Evolutionary conservation across 2,329 filamentous ascomycete species (phyloP).

Genomic region (Aplosporella prunicola): DNA sequence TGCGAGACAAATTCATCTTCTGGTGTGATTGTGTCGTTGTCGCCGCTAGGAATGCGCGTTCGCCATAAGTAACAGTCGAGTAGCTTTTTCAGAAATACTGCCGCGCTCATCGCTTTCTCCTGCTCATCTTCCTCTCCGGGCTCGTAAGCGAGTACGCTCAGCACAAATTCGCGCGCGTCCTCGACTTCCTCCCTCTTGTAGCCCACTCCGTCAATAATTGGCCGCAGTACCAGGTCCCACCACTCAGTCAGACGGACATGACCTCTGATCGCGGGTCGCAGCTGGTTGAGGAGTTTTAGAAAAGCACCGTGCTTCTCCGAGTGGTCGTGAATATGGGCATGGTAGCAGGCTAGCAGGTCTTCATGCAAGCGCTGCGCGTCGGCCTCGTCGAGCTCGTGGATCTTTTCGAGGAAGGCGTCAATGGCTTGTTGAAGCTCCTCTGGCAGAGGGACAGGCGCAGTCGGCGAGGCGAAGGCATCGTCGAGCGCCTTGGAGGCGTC

Average conservation of each 20-base stretch:
- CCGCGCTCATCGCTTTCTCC: conserved; percentile 35
- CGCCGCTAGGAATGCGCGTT: conserved; percentile 29
- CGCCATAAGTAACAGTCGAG: conserved; percentile 35
- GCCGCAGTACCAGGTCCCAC: conserved; percentile 57
- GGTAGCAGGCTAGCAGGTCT: conserved; percentile 58
- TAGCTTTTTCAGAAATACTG: conserved; percentile 46
- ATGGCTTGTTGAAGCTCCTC: conserved; percentile 54
- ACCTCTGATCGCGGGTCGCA: conserved; percentile 55
- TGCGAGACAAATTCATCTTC: conserved; percentile 39
- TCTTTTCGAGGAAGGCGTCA: conserved; percentile 57
- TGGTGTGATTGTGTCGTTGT: conserved; percentile 29
- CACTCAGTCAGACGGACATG: conserved; percentile 57
- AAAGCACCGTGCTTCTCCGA: conserved; percentile 56
- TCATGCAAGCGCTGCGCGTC: conserved; percentile 64
- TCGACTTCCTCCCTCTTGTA: conserved; percentile 54
- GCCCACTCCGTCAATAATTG: conserved; percentile 47
- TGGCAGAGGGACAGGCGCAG: conserved; percentile 49
- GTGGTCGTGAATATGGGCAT: conserved; percentile 51
- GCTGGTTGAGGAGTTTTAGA: conserved; percentile 53
- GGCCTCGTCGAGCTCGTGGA: conserved; percentile 57
- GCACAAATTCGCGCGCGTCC: conserved; percentile 55
- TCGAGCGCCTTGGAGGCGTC: conserved; percentile 40
- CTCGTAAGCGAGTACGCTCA: conserved; percentile 56
- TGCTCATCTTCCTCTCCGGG: conserved; percentile 44
- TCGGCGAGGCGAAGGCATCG: conserved; percentile 32